A percentile compares a stretch with the other conserved stretches of the same genome.
Conservation (phyloP, 108 stramenopile genomes). For the Seminavis robusta region DNA sequence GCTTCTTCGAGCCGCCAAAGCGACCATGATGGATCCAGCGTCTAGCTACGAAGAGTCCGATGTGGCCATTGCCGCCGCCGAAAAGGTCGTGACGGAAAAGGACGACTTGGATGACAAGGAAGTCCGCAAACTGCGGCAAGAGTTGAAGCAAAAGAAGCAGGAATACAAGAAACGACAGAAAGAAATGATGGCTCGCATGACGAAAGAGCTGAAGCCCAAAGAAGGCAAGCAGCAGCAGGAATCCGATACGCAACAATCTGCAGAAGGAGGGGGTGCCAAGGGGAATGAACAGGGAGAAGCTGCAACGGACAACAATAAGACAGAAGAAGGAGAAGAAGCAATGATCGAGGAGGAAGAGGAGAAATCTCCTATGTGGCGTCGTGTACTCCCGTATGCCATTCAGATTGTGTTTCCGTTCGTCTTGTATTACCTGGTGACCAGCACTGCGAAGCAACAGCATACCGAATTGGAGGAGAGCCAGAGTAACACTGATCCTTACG, state of each 20-base stretch:
- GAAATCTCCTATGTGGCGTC: background rate
- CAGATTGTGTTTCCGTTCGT: conserved; percentile 5
- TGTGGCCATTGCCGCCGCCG: conserved; percentile 40
- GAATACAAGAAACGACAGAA: conserved; percentile 1
- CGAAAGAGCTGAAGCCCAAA: background rate
- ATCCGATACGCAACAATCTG: background rate
- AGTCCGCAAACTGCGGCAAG: conserved; percentile 17
- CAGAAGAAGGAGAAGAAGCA: background rate
- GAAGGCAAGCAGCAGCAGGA: background rate
- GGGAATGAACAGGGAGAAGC: background rate
- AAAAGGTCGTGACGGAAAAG: conserved; percentile 18
- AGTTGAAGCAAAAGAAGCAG: conserved; percentile 25
- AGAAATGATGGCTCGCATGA: background rate
- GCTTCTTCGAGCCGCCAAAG: conserved; percentile 46
- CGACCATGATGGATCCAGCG: conserved; percentile 39
- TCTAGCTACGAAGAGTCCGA: conserved; percentile 42
- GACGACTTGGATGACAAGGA: conserved; percentile 13
- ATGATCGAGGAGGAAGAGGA: background rate
- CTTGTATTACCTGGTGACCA: no score
- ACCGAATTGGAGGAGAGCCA: no score
- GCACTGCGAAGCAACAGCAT: no score
- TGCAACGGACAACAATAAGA: background rate
- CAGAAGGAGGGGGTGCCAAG: background rate
- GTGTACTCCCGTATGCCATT: conserved; percentile 3
- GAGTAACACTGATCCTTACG: no score